These are phyloP conservation scores for Boechera retrofracta DNA, from an alignment of 345 rosid species.

Conservation along the genomic window DNA sequence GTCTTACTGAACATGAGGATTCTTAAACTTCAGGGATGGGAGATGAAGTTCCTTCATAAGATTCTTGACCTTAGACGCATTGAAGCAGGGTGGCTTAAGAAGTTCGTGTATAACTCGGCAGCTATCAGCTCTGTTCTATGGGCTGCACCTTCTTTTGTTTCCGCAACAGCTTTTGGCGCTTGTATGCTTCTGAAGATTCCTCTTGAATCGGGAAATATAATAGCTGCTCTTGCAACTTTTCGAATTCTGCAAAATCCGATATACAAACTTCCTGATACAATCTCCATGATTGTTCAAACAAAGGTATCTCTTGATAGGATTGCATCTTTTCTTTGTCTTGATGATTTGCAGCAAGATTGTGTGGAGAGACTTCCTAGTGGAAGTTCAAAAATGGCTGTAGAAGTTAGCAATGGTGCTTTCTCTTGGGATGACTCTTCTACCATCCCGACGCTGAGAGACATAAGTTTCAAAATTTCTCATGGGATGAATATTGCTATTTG, in stretches of 20 bases:
- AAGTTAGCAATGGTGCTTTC: constrained; percentile 58
- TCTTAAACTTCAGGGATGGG: constrained; percentile 80
- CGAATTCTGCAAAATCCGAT: constrained; percentile 68
- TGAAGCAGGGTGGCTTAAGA: constrained; percentile 70
- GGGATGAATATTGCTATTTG: constrained; percentile 79
- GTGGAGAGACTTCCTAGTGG: constrained; percentile 54
- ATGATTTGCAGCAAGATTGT: constrained; percentile 57
- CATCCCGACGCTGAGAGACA: constrained; percentile 54
- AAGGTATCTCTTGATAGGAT: constrained; percentile 75
- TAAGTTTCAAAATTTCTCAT: constrained; percentile 50
- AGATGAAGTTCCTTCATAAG: constrained; percentile 62
- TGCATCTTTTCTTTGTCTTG: constrained; percentile 62
- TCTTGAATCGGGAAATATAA: constrained; percentile 69
- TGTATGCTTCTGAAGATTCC: constrained; percentile 67
- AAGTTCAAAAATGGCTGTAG: constrained; percentile 50
- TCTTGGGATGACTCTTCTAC: constrained; percentile 61
- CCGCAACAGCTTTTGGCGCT: constrained; percentile 63
- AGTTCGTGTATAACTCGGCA: constrained; percentile 53
- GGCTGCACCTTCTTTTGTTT: constrained; percentile 71
- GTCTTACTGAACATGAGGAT: constrained; percentile 71
- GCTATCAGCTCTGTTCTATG: constrained; percentile 57
- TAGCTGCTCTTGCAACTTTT: constrained; percentile 75
- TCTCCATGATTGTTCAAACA: constrained; percentile 69
- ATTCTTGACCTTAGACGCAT: constrained; percentile 53
- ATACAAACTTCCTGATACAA: constrained; percentile 62